Base-by-base conservation (phyloP, 2,329 filamentous ascomycete species). In the Colletotrichum tropicicola region DNA sequence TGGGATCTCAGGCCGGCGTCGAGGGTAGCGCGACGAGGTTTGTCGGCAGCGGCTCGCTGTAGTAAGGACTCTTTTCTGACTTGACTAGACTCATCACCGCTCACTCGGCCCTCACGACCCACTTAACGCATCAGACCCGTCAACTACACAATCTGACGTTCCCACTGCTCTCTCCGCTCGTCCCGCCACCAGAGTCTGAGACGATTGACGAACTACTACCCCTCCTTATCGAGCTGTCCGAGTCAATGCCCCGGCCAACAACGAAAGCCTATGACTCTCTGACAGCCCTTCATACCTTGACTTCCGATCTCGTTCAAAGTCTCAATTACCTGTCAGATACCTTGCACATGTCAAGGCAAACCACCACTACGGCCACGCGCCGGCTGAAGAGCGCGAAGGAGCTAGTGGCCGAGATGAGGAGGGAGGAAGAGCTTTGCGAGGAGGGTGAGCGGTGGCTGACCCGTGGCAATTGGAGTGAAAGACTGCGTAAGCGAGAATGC, bases 271-370 rank as follows among this genome's bases (percentile, higher is more conserved):
- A 91, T 70, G 84, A 85, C 70, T 92, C 91, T 9, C 80, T 94
- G 47, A 85, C 89, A 62, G 85, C 87, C 21, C 84, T 95, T 54
- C 90, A 93, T 73, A 83, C 87, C 6, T 83, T 92, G 68, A 94
- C 92, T 0, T 82, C 87, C 25, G 91, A 94, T 67, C 81, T 95
- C 27, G 87, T 95, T 8, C 87, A 93, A 72, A 92, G 93, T 6
- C 86, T 99, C 48, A 93, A 93, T 70, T 91, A 93, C 69, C 84
- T 99, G 5, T 93, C 92, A 6, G 96, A 99, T 75, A 94, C 93
- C 4, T 84, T 99, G 32, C 95, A 98, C 78, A 97, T 98, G 91
- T 94, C 92, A 30, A 90, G 93, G 12, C 95, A 98, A 78, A 92
- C 92, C 1, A 96, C 93, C 0, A 91, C 89, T 3, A 91, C 91